Percentiles rank a stretch among this genome's conserved stretches.
These are phyloP conservation scores for Caryopteris hybrid DNA, from an alignment of 305 asterid species.

Conservation along the genomic window DNA sequence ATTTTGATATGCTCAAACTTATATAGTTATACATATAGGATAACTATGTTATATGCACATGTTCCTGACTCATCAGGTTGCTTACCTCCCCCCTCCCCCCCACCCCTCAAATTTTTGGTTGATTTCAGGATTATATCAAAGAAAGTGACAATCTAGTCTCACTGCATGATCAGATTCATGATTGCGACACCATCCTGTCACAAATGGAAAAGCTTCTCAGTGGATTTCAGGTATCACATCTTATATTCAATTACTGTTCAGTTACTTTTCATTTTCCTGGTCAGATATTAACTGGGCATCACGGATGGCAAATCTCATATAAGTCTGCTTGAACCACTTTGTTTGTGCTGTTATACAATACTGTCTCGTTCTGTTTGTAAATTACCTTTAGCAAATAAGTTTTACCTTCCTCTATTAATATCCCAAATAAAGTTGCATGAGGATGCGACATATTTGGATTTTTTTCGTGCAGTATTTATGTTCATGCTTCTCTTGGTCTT, in stretches of 20 bases:
- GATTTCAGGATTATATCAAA: constrained; percentile 81
- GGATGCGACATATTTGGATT: neutral
- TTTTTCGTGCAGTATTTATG: too few species aligned
- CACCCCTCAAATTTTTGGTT: too few species aligned
- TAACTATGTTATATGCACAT: too few species aligned
- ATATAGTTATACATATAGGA: too few species aligned
- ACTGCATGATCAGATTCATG: constrained; percentile 94
- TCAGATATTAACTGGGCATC: neutral
- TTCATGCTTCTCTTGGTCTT: neutral
- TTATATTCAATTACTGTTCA: neutral
- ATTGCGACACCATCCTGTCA: constrained; percentile 83
- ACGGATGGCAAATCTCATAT: too few species aligned
- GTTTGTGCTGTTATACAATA: too few species aligned
- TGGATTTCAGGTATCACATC: constrained; percentile 80
- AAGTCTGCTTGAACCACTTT: too few species aligned
- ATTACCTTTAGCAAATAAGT: too few species aligned
- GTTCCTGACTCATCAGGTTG: neutral
- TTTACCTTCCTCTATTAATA: too few species aligned
- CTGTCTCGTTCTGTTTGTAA: too few species aligned
- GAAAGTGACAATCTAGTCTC: constrained; percentile 96
- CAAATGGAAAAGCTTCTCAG: constrained; percentile 95
- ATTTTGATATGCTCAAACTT: too few species aligned
- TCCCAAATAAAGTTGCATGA: too few species aligned
- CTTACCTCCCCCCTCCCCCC: constrained; percentile 18
- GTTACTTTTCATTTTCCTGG: constrained; percentile 7